phyloP scores from a whole-genome alignment of 2,329 filamentous ascomycete species.

The Ophiocordyceps camponoti-saundersi region DNA sequence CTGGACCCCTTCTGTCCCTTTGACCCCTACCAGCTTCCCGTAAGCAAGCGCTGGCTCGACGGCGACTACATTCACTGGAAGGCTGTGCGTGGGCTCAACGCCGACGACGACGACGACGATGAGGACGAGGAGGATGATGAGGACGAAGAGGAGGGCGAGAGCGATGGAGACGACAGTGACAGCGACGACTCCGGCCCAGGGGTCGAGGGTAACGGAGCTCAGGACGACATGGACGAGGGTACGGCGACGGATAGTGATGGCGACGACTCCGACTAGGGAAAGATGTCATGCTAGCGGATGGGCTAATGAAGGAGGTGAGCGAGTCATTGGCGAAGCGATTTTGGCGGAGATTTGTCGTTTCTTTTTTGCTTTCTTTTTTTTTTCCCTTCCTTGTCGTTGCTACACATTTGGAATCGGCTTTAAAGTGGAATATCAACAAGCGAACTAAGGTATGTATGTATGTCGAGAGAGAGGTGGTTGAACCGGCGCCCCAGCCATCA shows the following conservation, averaged over 20 bases:
- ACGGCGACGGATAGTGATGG: not conserved
- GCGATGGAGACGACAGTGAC: slow-evolving; percentile 12
- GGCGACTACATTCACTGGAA: slow-evolving; percentile 71
- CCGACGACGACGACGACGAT: slow-evolving; percentile 35
- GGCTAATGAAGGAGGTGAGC: not conserved
- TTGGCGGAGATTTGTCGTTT: too few species aligned
- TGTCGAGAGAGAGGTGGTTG: too few species aligned
- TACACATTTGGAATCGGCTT: too few species aligned
- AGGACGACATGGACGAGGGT: too few species aligned
- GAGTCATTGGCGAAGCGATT: slow-evolving; percentile 5
- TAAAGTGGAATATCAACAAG: too few species aligned
- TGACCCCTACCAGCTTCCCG: slow-evolving; percentile 82
- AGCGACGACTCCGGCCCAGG: slow-evolving; percentile 19
- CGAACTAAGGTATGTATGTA: not conserved
- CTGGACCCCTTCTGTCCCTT: slow-evolving; percentile 95
- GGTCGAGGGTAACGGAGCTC: too few species aligned
- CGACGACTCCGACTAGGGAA: slow-evolving; percentile 19
- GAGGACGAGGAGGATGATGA: slow-evolving; percentile 25
- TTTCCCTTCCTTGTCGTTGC: not conserved
- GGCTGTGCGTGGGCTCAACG: slow-evolving; percentile 52
- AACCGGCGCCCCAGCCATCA: not conserved
- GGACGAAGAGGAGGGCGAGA: slow-evolving; percentile 29
- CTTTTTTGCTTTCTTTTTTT: not conserved
- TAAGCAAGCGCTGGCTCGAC: slow-evolving; percentile 77
- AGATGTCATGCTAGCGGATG: not conserved